Base-by-base conservation (phyloP, 345 rosid species). In the Citrus medica region DNA sequence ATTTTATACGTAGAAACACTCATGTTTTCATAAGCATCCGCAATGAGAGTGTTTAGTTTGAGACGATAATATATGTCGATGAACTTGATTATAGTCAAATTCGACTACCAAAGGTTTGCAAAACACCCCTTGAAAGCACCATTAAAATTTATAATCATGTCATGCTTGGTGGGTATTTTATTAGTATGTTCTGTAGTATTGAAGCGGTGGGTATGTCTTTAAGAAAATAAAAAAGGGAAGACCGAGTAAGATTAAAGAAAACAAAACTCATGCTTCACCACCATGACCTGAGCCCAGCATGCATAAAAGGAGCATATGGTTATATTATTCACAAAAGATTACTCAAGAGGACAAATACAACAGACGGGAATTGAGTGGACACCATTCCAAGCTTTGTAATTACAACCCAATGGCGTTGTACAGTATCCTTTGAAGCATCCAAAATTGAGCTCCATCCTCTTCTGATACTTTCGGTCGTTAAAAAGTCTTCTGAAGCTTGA, bases 241-340 rank as follows among this genome's bases (percentile, higher is more conserved):
- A 42, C 51, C 51, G 16, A 12, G 1, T 46, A 3, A 46, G 16
- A 46, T 46, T 46, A 12, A 35, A n/a, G 55, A 33, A 58, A 58
- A 73, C 40, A 12, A 59, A 37, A 53, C 59, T 30, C 13, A 56
- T 7, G 35, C 32, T 70, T 79, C 72, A 10, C 37, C 72, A 10
- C 37, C 40, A 48, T 33, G 71, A 53, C n/a, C 61, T 46, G 14
- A 53, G 79, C 56, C 69, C 65, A 40, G 77, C 56, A 55, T 48
- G 76, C n/a, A 24, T 35, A 69, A 33, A 3, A 21, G 24, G 30
- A 59, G 30, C 64, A 61, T 22, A 14, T 12, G 27, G 51, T 70
- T 38, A 78, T 46, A 75, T 42, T 83, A 84, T 87, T 84, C 82
- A 84, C 88, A 86, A 30, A 73, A 73, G 71, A 67, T 27, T 42